These are phyloP conservation scores for Cyamopsis tetragonoloba DNA, from an alignment of 306 rosid species.

Conservation along the genomic window DNA sequence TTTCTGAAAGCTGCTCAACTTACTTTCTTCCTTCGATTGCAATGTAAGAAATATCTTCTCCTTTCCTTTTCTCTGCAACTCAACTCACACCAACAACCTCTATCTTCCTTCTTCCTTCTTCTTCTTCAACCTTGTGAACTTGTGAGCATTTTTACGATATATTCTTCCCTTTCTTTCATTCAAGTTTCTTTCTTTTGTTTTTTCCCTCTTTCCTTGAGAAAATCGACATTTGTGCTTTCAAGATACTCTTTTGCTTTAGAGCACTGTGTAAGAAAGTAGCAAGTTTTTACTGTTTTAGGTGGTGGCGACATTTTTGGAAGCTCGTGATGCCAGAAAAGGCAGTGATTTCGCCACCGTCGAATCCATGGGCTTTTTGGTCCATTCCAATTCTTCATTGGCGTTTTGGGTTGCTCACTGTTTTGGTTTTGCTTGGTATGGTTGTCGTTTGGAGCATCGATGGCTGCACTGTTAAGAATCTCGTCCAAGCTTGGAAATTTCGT, in stretches of 20 bases:
- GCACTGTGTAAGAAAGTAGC: constrained; percentile 24
- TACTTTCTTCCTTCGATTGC: not conserved
- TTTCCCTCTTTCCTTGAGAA: constrained; percentile 10
- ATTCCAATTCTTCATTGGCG: constrained; percentile 64
- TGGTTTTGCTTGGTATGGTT: constrained; percentile 53
- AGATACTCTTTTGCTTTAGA: not conserved
- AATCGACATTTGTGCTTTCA: constrained; percentile 8
- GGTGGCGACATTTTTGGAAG: constrained; percentile 14
- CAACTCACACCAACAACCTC: too few relatives aligned
- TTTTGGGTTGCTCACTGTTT: constrained; percentile 47
- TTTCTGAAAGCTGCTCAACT: not conserved
- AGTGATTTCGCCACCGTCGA: constrained; percentile 30
- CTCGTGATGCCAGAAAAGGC: constrained; percentile 75
- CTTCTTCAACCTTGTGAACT: constrained; percentile 8
- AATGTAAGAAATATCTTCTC: not conserved
- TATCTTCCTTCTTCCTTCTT: not conserved
- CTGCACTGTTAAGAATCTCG: constrained; percentile 40
- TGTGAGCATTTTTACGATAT: not conserved
- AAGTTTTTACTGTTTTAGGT: not conserved
- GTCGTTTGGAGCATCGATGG: constrained; percentile 78
- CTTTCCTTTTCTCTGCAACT: not conserved
- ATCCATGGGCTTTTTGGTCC: constrained; percentile 35
- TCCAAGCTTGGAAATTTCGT: constrained; percentile 49
- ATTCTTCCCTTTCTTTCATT: constrained; percentile 7
- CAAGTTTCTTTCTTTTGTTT: not conserved